phyloP scores from a whole-genome alignment of 345 rosid genomes.

The Linum tenue region DNA sequence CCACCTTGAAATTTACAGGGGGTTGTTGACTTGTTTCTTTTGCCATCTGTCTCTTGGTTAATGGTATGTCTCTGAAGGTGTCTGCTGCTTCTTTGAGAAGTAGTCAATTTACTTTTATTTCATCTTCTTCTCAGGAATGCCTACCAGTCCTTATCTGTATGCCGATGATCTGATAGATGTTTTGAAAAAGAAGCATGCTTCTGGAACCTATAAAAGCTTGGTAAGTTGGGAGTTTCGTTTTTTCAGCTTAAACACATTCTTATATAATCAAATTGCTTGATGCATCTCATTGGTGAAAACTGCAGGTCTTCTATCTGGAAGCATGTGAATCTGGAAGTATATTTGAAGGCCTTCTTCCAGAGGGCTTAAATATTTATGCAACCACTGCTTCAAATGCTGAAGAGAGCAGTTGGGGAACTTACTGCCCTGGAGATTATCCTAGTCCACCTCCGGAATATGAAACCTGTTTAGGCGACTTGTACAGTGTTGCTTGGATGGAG shows the following conservation, averaged over 20 bases:
- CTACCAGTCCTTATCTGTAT: slow-evolving; percentile 73
- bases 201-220: slow-evolving; percentile 72
- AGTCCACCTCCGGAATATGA: slow-evolving; percentile 86
- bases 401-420: slow-evolving; percentile 98
- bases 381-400: slow-evolving; percentile 89
- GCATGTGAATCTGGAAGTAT: slow-evolving; percentile 99
- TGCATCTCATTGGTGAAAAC: slow-evolving; percentile 9
- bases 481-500: slow-evolving; percentile 99
- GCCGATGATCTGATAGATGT: slow-evolving; percentile 67
- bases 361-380: slow-evolving; percentile 83
- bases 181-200: slow-evolving; percentile 73
- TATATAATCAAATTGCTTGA: slow-evolving; percentile 4
- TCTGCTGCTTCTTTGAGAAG: background rate
- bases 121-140: slow-evolving; percentile 62
- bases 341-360: slow-evolving; percentile 93
- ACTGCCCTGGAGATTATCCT: slow-evolving; percentile 90
- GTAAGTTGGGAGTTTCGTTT: slow-evolving; percentile 25
- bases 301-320: slow-evolving; percentile 95
- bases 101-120: slow-evolving; percentile 8
- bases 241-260: background rate
- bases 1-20: background rate
- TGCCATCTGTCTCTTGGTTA: background rate
- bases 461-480: slow-evolving; percentile 96
- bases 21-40: too few species aligned
- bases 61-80: background rate